These are phyloP conservation scores for Lojkania enalia DNA, from an alignment of 2,329 filamentous ascomycete genomes.

Conservation along the genomic window DNA sequence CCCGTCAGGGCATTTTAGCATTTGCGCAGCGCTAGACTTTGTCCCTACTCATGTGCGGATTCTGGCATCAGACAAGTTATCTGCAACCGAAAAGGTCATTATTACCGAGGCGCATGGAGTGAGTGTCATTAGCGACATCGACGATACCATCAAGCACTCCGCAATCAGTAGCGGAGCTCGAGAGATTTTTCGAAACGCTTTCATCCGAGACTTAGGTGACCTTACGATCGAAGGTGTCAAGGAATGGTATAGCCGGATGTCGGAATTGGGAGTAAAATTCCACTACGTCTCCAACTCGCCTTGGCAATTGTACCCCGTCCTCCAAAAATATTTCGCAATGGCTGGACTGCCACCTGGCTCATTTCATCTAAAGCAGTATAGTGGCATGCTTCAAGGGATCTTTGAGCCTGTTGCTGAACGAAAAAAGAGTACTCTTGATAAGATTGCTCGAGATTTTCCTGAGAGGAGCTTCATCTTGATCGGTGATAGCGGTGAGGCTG, in stretches of 20 bases:
- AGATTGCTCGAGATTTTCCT: conserved; percentile 86
- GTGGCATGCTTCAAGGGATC: conserved; percentile 94
- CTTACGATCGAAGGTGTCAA: conserved; percentile 83
- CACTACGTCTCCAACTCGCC: conserved; percentile 99
- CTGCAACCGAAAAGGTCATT: conserved; percentile 75
- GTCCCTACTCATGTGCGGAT: conserved; percentile 87
- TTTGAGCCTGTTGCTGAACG: conserved; percentile 96
- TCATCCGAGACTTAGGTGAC: conserved; percentile 81
- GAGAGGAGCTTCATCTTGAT: conserved; percentile 86
- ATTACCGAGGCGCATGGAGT: conserved; percentile 79
- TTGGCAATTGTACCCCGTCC: conserved; percentile 92
- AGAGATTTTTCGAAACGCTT: conserved; percentile 96
- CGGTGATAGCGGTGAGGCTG: conserved; percentile 94
- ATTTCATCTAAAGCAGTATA: conserved; percentile 94
- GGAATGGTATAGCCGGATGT: conserved; percentile 83
- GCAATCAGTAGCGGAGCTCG: conserved; percentile 84
- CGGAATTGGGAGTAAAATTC: conserved; percentile 78
- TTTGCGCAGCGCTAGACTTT: conserved; percentile 82
- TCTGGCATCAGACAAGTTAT: conserved; percentile 81
- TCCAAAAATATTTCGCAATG: conserved; percentile 81
- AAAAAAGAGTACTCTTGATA: conserved; percentile 85
- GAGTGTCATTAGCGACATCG: conserved; percentile 95
- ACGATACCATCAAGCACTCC: conserved; percentile 95
- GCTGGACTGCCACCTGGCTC: conserved; percentile 84
- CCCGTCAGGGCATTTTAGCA: conserved; percentile 82